These are phyloP conservation scores for Datura wrightii DNA, from an alignment of 257 asterid species.

Conservation along the genomic window DNA sequence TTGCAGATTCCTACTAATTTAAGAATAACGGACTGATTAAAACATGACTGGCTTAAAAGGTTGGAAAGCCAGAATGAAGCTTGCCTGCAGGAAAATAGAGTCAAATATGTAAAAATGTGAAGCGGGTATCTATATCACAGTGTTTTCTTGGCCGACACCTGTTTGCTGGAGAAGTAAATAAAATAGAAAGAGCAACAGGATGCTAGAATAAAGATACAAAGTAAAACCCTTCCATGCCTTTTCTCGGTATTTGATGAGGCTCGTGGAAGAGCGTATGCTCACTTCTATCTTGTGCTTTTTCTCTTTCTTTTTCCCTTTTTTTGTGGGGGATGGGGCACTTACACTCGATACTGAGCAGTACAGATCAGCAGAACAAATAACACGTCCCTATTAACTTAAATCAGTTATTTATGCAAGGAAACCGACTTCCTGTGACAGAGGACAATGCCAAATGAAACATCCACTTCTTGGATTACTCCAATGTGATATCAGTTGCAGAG, in stretches of 20 bases:
- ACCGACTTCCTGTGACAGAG: neutral
- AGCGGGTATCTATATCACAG: neutral
- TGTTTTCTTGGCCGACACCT: neutral
- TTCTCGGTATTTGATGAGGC: neutral
- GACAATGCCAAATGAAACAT: neutral
- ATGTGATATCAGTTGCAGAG: neutral
- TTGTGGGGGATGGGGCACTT: neutral
- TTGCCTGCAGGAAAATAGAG: neutral
- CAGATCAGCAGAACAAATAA: neutral
- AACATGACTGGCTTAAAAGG: neutral
- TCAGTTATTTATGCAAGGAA: neutral
- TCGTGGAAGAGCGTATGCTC: neutral
- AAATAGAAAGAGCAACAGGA: neutral
- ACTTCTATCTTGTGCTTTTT: neutral
- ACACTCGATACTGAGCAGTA: neutral
- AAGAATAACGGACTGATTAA: neutral
- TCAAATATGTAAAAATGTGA: neutral
- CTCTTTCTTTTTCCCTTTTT: neutral
- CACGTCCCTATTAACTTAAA: neutral
- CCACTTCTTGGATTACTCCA: conserved; percentile 26
- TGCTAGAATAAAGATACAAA: neutral
- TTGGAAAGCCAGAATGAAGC: neutral
- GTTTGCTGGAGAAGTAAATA: neutral
- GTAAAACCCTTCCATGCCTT: conserved; percentile 18
- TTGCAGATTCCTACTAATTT: neutral